Percentiles rank a stretch among this genome's conserved stretches.
phyloP scores from a whole-genome alignment of 2,329 filamentous ascomycete species.

The Lecanoromycetidae sp. region DNA sequence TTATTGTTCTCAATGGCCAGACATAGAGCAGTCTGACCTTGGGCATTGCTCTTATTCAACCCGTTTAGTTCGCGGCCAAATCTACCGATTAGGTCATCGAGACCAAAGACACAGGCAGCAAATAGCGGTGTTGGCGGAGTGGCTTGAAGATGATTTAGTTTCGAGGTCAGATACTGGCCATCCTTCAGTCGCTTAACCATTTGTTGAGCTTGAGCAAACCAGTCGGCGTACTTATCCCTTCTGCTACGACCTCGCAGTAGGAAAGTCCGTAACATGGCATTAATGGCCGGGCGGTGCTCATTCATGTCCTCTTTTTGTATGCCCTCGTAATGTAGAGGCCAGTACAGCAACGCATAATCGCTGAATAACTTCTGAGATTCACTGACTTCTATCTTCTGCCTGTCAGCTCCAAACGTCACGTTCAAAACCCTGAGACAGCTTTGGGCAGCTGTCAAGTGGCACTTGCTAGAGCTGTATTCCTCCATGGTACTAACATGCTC shows the following conservation, averaged over 20 bases:
- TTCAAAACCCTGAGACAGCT: conserved; percentile 11
- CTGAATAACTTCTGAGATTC: conserved; percentile 5
- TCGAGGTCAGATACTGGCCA: neutral
- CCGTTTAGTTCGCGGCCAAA: conserved; percentile 11
- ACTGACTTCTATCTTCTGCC: neutral
- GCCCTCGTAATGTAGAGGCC: conserved; percentile 13
- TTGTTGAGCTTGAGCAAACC: conserved; percentile 4
- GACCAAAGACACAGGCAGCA: conserved; percentile 12
- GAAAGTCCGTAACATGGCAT: conserved; percentile 6
- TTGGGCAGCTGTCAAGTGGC: conserved; percentile 4
- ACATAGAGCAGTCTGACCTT: conserved; percentile 9
- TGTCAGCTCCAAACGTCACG: conserved; percentile 1
- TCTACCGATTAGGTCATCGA: conserved; percentile 7
- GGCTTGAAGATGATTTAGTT: conserved; percentile 1
- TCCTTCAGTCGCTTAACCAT: conserved; percentile 6
- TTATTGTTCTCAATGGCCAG: conserved; percentile 14
- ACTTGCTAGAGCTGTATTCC: conserved; percentile 10
- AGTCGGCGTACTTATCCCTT: conserved; percentile 3
- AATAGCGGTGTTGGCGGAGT: conserved; percentile 9
- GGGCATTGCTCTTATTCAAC: conserved; percentile 7
- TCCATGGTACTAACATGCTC: conserved; percentile 7
- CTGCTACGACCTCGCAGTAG: conserved; percentile 8
- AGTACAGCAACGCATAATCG: conserved; percentile 12
- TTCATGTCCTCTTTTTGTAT: conserved; percentile 1
- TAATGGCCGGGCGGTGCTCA: conserved; percentile 6